Conservation (phyloP, 2,329 filamentous ascomycete species). For the Cladorrhinum sp. region DNA sequence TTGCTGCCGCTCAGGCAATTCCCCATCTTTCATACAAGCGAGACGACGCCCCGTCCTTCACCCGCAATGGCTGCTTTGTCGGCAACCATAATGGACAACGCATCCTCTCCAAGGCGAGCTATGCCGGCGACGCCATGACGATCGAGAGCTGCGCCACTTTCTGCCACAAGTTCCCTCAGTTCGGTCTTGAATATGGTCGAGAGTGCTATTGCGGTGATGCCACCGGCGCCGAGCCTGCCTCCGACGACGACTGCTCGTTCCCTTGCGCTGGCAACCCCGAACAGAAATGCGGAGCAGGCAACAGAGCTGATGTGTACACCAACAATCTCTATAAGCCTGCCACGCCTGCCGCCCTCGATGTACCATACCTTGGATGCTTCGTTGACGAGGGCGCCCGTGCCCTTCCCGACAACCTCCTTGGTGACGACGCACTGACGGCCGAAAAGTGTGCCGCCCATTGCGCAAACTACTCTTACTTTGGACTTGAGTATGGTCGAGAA, state of each 20-base stretch:
- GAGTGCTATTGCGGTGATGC: conserved; percentile 42
- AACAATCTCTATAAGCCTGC: conserved; percentile 23
- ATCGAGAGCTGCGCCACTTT: conserved; percentile 30
- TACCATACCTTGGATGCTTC: conserved; percentile 25
- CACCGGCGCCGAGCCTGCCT: conserved; percentile 12
- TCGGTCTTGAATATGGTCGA: conserved; percentile 38
- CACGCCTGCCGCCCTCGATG: conserved; percentile 13
- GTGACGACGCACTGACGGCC: conserved; percentile 30
- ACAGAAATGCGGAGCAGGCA: conserved; percentile 28
- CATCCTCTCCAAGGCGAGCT: conserved; percentile 12
- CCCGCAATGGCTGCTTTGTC: conserved; percentile 20
- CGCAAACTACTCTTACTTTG: conserved; percentile 35
- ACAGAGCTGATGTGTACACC: conserved; percentile 28
- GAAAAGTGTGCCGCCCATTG: conserved; percentile 31
- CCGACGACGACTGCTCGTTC: conserved; percentile 26
- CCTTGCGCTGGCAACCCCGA: conserved; percentile 25
- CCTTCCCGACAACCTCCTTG: conserved; percentile 23
- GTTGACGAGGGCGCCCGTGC: conserved; percentile 19
- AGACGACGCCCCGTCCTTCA: conserved; percentile 7
- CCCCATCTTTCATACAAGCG: conserved; percentile 10
- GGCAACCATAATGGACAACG: conserved; percentile 13
- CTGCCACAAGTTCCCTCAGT: conserved; percentile 34
- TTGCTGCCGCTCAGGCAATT: conserved; percentile 16
- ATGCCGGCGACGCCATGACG: conserved; percentile 29
- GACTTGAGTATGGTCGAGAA: conserved; percentile 39